A percentile compares a stretch with the other conserved stretches of the same genome.
These are phyloP conservation scores for Tricholoma bakamatsutake DNA, from an alignment of 768 basidiomycete genomes.

Conservation along the genomic window DNA sequence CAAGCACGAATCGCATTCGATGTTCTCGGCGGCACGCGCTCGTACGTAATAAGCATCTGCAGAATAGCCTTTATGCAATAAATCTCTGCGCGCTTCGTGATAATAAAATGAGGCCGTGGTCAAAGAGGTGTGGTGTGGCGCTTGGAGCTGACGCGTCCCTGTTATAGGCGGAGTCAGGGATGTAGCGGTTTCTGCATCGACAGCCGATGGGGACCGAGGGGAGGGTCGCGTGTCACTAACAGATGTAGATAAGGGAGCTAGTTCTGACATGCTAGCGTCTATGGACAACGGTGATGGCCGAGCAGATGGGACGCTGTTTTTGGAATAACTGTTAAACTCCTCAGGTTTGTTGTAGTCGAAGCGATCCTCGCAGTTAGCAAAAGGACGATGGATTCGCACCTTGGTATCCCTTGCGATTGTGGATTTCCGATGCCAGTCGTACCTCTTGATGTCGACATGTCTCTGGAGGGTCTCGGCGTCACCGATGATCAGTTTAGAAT, in stretches of 20 bases:
- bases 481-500: conserved; percentile 12
- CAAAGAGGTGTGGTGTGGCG: not conserved
- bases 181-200: not conserved
- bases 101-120: not conserved
- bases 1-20: conserved; percentile 18
- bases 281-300: not conserved
- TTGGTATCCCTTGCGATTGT: not conserved
- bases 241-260: not conserved
- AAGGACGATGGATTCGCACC: not conserved
- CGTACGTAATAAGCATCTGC: not conserved
- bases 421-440: not conserved
- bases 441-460: not conserved
- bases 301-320: not conserved
- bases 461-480: conserved; percentile 15
- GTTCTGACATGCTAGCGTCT: not conserved
- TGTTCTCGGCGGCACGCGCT: not conserved
- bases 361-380: not conserved
- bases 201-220: not conserved
- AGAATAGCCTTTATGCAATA: not conserved
- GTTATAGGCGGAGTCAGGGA: not conserved
- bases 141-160: not conserved
- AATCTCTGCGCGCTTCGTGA: not conserved
- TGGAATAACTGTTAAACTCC: not conserved
- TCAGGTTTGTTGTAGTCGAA: not conserved
- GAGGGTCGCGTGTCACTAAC: not conserved